Evolutionary conservation across 352 stramenopile genomes (phyloP), one percentile per base, ranked within the genome.

Genomic region (Elongisporangium undulatum): DNA sequence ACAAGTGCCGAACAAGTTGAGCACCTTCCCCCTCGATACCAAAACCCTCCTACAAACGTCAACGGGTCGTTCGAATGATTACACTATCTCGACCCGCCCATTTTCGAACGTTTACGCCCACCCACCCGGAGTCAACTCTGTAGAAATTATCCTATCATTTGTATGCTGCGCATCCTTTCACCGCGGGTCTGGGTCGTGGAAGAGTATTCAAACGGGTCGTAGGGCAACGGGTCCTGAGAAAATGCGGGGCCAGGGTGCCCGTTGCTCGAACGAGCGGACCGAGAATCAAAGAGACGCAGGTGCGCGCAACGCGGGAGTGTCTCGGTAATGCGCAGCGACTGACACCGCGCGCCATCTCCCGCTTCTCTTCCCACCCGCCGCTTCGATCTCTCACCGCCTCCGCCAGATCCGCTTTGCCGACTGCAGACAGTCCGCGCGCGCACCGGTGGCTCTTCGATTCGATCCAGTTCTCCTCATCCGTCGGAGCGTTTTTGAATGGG

Each of bases 151-250:
- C 10, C 10, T 45, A 2, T 45, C 7, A 4, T 45, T 45, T 45
- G 34, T 45, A 45, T 45, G 34, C 2, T 45, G 13, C 34, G 9
- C 34, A 45, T 45, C 34, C 34, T 45, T 10, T 4, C 10, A 45
- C 10, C 34, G 4, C 13, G 34, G 34, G 34, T 45, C 3, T 45
- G 34, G 34, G 34, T 45, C 12, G 2, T 38, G 26, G 12, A 41
- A 15, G 6, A 13, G 29, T 3, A 45, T 2, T 55, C 6, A 8
- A 19, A 24, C 22, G 51, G 22, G 51, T 55, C 8, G 19, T 45
- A 55, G 6, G 34, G 38, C 22, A 66, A 51, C 50, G 55, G 34
- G 34, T 45, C 34, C 34, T 45, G 34, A 45, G 34, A 45, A 45
- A 45, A 45, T 45, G 34, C 34, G 34, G 34, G 34, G 34, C 34